Base-by-base conservation (phyloP, 2,329 filamentous ascomycete species). In the Metarhizium anisopliae region DNA sequence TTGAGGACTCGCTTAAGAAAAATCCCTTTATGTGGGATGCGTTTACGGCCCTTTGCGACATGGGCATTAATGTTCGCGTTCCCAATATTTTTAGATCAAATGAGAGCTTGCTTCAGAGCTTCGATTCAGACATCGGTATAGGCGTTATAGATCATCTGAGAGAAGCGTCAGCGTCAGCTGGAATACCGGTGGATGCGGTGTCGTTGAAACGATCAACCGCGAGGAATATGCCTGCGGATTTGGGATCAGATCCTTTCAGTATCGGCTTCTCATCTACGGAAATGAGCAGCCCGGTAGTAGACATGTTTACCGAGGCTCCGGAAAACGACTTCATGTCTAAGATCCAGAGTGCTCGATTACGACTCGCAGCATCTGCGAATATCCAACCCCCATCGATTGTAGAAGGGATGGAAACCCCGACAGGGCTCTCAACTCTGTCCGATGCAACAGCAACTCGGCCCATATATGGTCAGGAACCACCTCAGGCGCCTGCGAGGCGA, bases 1-100 rank as follows among this genome's bases (percentile, higher is more conserved):
- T 94, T 67, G 90, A 95, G 62, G 90, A 95, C 58, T 84, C 92
- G 6, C 75, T 99, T 64, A 95, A 92, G 72, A 71, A 85, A 55
- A 99, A 97, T 66, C 92, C 94, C 1, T 93, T 97, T 71, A 94
- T 96, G 82, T 99, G 94, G 94, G 94, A 99, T 76, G 92, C 93
- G 0, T 97, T 97, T 65, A 85, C 86, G 25, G 87, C 84, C 16
- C 79, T 99, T 7, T 96, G 92, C 68, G 91, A 96, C 66, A 89
- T 83, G 85, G 89, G 90, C 4, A 86, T 90, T 49, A 85, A 85
- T 61, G 80, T 97, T 55, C 85, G 89, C 55, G 84, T 94, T 10
- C 81, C 85, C 30, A 96, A 95, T 65, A 88, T 96, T 59, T 99
- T 96, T 74, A 90, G 85, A 67, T 74, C 87, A 63, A 90, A 81